Evolutionary conservation across 2,329 filamentous ascomycete genomes (phyloP).

Genomic region (Penicillium rolfsii): DNA sequence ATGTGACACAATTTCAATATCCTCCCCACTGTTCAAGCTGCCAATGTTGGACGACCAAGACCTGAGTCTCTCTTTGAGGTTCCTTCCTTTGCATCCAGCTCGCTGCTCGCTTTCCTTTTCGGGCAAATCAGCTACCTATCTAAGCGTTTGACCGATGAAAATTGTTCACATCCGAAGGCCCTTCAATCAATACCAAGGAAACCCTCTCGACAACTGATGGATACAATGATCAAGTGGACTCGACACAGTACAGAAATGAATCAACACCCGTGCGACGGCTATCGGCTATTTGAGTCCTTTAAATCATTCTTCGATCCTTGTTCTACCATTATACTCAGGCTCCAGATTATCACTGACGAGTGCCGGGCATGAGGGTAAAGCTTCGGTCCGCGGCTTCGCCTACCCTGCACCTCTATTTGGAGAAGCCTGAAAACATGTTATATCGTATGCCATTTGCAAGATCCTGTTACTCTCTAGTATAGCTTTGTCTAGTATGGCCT

Average conservation of each 20-base stretch:
- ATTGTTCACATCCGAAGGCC: neutral
- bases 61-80: neutral
- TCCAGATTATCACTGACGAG: neutral
- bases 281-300: neutral
- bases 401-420: neutral
- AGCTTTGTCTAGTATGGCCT: neutral
- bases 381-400: neutral
- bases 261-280: neutral
- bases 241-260: neutral
- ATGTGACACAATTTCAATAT: slow-evolving; percentile 5
- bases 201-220: neutral
- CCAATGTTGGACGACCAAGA: too few relatives aligned
- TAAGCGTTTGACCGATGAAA: neutral
- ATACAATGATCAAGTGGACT: neutral
- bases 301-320: neutral
- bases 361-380: neutral
- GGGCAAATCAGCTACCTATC: neutral
- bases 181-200: neutral
- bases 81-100: neutral
- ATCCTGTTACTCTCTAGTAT: neutral
- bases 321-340: neutral
- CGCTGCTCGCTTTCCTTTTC: neutral
- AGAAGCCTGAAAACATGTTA: neutral
- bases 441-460: neutral
- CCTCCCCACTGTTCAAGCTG: neutral